Conservation (phyloP, 352 stramenopile species). For the Globisporangium irregulare region DNA sequence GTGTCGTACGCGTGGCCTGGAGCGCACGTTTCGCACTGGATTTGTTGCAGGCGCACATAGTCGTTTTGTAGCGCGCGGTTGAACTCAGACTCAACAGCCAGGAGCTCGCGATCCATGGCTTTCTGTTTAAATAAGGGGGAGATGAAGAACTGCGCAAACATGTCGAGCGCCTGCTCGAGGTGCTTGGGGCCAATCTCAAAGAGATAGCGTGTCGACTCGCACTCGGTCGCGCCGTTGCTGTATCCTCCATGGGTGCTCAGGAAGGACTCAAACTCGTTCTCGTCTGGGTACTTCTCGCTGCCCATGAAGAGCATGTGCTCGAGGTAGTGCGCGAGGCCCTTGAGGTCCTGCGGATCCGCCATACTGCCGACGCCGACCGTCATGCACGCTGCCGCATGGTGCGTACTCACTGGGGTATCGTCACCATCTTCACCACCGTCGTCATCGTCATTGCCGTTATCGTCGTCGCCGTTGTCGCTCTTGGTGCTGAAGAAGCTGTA, state of each 20-base stretch:
- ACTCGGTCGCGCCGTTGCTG: constrained; percentile 91
- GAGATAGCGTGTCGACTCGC: constrained; percentile 87
- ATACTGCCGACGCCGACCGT: constrained; percentile 60
- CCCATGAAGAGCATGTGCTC: constrained; percentile 95
- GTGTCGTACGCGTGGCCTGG: constrained; percentile 55
- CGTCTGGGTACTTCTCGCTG: constrained; percentile 86
- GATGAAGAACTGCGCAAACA: constrained; percentile 93
- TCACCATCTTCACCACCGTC: constrained; percentile 15
- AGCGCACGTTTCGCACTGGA: constrained; percentile 59
- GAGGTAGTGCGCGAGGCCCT: constrained; percentile 79
- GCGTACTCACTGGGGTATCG: constrained; percentile 16
- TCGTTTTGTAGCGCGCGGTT: constrained; percentile 62
- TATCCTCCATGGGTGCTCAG: constrained; percentile 83
- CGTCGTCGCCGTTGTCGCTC: constrained; percentile 19
- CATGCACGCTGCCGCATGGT: constrained; percentile 47
- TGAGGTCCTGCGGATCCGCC: constrained; percentile 48
- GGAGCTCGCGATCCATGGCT: constrained; percentile 72
- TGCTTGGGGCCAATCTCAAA: constrained; percentile 78
- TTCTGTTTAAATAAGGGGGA: constrained; percentile 74
- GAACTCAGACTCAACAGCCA: constrained; percentile 87
- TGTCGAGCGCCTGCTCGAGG: constrained; percentile 67
- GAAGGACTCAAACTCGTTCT: constrained; percentile 91
- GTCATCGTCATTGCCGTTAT: constrained; percentile 16
- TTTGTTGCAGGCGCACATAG: constrained; percentile 58
- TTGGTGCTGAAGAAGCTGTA: constrained; percentile 17